These are phyloP conservation scores for Cenchrus purpureus DNA, from an alignment of 176 grass and related monocot species.

Conservation along the genomic window DNA sequence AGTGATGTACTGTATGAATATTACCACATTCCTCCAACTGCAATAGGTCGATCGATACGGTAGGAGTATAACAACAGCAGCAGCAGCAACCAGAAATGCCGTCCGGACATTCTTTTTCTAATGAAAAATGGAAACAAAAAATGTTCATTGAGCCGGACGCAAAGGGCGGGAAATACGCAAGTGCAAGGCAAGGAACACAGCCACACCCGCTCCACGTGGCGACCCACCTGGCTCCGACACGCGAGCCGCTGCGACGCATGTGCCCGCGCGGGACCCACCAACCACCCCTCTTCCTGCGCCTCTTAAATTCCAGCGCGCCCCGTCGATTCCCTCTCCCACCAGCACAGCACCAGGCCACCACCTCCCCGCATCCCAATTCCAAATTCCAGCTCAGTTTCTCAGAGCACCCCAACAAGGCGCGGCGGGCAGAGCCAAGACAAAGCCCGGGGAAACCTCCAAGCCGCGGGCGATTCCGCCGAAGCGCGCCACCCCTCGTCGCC, in stretches of 20 bases:
- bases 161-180: background rate
- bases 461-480: conserved; percentile 38
- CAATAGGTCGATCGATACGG: too few species aligned
- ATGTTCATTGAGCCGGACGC: conserved; percentile 23
- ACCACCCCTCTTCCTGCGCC: background rate
- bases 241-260: background rate
- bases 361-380: background rate
- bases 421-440: background rate
- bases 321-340: background rate
- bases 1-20: too few species aligned
- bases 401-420: background rate
- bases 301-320: conserved; percentile 24
- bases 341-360: too few species aligned
- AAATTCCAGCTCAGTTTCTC: conserved; percentile 8
- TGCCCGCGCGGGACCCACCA: conserved; percentile 25
- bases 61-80: too few species aligned
- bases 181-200: conserved; percentile 21
- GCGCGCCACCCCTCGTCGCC: background rate
- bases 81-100: background rate
- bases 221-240: conserved; percentile 31
- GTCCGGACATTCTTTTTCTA: background rate
- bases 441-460: conserved; percentile 2
- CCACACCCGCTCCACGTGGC: conserved; percentile 43
- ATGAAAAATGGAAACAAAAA: background rate
- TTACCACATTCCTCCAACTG: too few species aligned